phyloP scores from a whole-genome alignment of 2,329 filamentous ascomycete species.

The Arthrinium puccinioides region DNA sequence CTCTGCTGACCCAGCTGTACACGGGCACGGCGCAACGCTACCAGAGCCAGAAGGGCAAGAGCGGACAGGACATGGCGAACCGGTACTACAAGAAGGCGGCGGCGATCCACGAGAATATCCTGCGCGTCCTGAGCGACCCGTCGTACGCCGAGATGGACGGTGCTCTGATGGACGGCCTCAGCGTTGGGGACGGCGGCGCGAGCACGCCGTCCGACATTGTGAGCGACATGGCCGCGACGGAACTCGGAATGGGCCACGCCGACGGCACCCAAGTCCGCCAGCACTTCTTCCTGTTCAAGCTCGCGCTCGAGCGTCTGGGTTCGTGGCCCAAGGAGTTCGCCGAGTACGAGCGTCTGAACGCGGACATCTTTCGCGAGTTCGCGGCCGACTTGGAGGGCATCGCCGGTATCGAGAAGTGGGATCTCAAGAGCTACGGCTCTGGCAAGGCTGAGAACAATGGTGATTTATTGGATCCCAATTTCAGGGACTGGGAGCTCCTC shows the following conservation, averaged over 20 bases:
- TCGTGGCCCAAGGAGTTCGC: conserved; percentile 36
- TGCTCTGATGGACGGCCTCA: conserved; percentile 4
- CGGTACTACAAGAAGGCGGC: conserved; percentile 30
- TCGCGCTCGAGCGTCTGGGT: conserved; percentile 29
- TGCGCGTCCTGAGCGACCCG: conserved; percentile 26
- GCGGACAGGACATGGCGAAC: conserved; percentile 25
- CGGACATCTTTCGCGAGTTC: conserved; percentile 33
- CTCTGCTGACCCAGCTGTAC: conserved; percentile 15
- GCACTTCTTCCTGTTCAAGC: conserved; percentile 29
- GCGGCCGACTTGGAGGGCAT: conserved; percentile 28
- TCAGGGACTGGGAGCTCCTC: too few relatives aligned
- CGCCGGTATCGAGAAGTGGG: conserved; percentile 40
- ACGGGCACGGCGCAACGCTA: conserved; percentile 24
- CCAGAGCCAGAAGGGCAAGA: conserved; percentile 21
- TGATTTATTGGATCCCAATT: conserved; percentile 21
- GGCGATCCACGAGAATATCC: conserved; percentile 26
- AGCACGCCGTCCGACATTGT: conserved; percentile 11
- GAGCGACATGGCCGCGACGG: conserved; percentile 4
- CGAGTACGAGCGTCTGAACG: conserved; percentile 40
- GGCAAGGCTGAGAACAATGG: conserved; percentile 36
- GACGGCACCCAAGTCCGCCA: conserved; percentile 20
- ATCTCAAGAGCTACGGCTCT: conserved; percentile 32
- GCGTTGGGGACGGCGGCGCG: conserved; percentile 13
- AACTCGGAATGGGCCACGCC: not conserved
- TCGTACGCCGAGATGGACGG: conserved; percentile 21